Evolutionary conservation across 306 rosid genomes (phyloP), one percentile per base, ranked within the genome.

Genomic region (Carpinus viminea): DNA sequence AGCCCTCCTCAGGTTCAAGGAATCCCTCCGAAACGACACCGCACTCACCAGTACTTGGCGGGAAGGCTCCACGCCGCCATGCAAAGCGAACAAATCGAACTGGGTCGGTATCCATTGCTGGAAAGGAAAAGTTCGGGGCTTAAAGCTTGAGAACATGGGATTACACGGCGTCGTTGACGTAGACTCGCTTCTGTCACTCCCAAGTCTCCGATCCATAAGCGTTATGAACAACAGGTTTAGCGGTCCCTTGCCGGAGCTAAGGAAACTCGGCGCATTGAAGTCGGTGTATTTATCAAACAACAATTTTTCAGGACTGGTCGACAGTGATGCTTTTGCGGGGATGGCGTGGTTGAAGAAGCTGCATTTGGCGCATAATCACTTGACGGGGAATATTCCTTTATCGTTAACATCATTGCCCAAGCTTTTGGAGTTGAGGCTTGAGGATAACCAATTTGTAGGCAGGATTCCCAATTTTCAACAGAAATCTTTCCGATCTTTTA

Each of bases 321-420:
- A 90, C 1, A 10, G 73, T 9, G 65, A 76, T 2, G 28, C 74
- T 4, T 96, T 96, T 69, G 65, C 62, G 3, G 81, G 81, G 7
- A 84, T 90, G 94, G 16, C 66, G 28, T 78, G 89, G 80, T 73
- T 96, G 88, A 96, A 96, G 87, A 96, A 89, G 61, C 41, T 93
- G 3, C 64, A 86, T 82, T 70, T 96, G 85, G 83, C 92, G 0
- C 36, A 87, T 1, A 96, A 96, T 74, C 79, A 87, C 8, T 83
- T 96, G 17, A 52, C 74, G 0, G 97, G 98, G 45, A 11, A 2
- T 34, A 79, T 96, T 86, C 99, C 99, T 3, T 11, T 36, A 75
- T 90, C 97, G 0, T 45, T 96, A 36, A 18, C 57, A 0, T 5
- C 20, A 0, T 69, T 91, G 81, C 84, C 91, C 0, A 91, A 76